phyloP scores from a whole-genome alignment of 2,329 filamentous ascomycete genomes.

The Apiospora aurea region DNA sequence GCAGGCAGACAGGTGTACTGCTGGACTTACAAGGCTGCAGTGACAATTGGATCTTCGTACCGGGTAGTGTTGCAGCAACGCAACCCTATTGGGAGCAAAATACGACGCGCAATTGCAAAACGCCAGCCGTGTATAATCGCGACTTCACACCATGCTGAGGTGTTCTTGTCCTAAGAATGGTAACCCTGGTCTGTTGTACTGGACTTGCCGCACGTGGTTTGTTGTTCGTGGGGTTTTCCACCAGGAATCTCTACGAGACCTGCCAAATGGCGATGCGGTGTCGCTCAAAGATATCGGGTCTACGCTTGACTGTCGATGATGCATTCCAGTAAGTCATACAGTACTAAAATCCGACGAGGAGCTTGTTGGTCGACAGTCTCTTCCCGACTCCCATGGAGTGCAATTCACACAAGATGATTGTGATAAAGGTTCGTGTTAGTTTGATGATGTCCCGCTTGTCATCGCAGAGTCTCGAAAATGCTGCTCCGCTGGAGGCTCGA shows the following conservation, averaged over 20 bases:
- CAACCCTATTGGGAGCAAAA: neutral
- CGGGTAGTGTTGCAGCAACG: neutral
- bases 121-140: neutral
- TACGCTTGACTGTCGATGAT: neutral
- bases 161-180: neutral
- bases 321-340: neutral
- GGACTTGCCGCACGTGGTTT: neutral
- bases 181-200: neutral
- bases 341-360: neutral
- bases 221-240: neutral
- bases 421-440: neutral
- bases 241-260: neutral
- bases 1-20: neutral
- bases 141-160: neutral
- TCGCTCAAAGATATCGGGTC: neutral
- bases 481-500: neutral
- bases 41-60: neutral
- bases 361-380: neutral
- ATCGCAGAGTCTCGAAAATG: neutral
- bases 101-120: neutral
- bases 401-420: neutral
- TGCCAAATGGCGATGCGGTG: neutral
- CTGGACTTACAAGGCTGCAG: slow-evolving; percentile 6
- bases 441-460: neutral
- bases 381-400: neutral